A percentile compares a stretch with the other conserved stretches of the same genome.
Evolutionary conservation across 106 monocot species (phyloP).

Genomic region (Dendrobium officinale): DNA sequence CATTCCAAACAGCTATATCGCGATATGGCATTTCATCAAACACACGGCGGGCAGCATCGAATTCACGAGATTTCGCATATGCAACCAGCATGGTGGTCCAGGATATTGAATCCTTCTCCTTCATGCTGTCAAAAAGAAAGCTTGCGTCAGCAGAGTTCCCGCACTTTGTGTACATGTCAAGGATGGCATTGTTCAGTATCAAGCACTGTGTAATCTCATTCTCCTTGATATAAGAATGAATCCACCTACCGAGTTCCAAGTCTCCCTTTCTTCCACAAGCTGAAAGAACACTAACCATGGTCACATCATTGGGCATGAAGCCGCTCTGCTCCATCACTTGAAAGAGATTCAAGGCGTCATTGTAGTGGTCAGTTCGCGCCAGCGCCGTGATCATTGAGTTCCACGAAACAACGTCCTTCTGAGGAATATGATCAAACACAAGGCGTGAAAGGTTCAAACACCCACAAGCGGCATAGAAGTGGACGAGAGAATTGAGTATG

Average conservation of each 20-base stretch:
- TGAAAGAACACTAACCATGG: constrained; percentile 32
- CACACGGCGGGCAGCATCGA: constrained; percentile 22
- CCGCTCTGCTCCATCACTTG: constrained; percentile 20
- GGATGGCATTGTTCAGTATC: constrained; percentile 39
- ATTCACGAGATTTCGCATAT: constrained; percentile 20
- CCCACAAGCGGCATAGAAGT: constrained; percentile 35
- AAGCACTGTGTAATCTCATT: constrained; percentile 12
- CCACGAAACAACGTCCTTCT: constrained; percentile 53
- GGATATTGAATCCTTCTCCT: constrained; percentile 33
- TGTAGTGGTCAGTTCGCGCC: constrained; percentile 9
- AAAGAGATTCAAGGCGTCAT: constrained; percentile 40
- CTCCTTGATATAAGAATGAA: constrained; percentile 26
- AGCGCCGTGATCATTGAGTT: constrained; percentile 43
- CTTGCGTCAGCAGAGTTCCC: constrained; percentile 33
- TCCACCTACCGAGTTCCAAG: constrained; percentile 28
- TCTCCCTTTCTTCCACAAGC: constrained; percentile 44
- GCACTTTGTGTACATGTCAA: constrained; percentile 52
- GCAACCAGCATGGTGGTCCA: constrained; percentile 58
- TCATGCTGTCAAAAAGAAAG: constrained; percentile 33
- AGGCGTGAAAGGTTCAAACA: constrained; percentile 12
- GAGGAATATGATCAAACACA: constrained; percentile 29
- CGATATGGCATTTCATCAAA: constrained; percentile 29
- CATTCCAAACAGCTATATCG: constrained; percentile 51
- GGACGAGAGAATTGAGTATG: constrained; percentile 45
- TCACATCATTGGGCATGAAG: constrained; percentile 35